phyloP scores from a whole-genome alignment of 352 stramenopile species.

The Pythium apleroticum region DNA sequence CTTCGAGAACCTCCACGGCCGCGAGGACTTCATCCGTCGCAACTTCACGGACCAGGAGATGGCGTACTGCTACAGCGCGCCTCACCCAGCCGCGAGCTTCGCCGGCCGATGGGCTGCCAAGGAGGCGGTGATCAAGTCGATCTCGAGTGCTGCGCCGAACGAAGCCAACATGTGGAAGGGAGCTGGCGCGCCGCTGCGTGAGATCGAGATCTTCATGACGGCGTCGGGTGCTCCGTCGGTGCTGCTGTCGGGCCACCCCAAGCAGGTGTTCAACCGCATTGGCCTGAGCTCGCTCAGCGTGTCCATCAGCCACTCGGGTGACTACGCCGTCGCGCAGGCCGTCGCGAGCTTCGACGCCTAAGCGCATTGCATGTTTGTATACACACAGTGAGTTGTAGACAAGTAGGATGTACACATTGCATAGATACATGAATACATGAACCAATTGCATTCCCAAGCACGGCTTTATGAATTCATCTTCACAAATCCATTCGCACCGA shows the following conservation, averaged over 20 bases:
- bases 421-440: conserved; percentile 6
- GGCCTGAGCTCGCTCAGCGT: conserved; percentile 75
- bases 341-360: conserved; percentile 63
- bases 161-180: conserved; percentile 75
- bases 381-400: not conserved
- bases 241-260: conserved; percentile 67
- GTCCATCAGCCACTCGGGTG: conserved; percentile 89
- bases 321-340: conserved; percentile 85
- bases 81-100: conserved; percentile 84
- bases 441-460: conserved; percentile 9
- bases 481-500: conserved; percentile 49
- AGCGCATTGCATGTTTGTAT: conserved; percentile 10
- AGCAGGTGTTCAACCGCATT: conserved; percentile 79
- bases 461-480: not conserved
- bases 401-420: not conserved
- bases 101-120: conserved; percentile 88
- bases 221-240: conserved; percentile 77
- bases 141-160: conserved; percentile 68
- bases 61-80: conserved; percentile 77
- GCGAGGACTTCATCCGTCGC: conserved; percentile 81
- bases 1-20: conserved; percentile 74
- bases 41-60: conserved; percentile 90
- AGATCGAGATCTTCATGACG: conserved; percentile 87
- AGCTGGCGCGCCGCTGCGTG: conserved; percentile 64
- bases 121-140: conserved; percentile 91